Conservation (phyloP, 306 rosid genomes). For the Medicago truncatula region DNA sequence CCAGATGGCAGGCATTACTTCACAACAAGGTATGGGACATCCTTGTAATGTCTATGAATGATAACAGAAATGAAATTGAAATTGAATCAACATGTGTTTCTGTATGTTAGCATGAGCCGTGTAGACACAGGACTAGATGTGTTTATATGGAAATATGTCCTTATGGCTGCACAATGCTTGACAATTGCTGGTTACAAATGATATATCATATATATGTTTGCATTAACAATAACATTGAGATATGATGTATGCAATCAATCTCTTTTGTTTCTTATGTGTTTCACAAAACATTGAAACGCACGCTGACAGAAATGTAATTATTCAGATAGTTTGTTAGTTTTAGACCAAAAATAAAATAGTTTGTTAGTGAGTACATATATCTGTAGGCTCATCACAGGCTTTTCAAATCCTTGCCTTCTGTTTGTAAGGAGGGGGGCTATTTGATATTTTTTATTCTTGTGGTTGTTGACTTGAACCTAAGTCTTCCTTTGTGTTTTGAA, state of each 20-base stretch:
- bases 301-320: not conserved
- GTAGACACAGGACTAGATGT: not conserved
- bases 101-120: not conserved
- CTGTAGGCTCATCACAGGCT: not conserved
- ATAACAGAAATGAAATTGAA: no score
- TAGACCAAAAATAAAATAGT: no score
- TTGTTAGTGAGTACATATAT: not conserved
- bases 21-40: no score
- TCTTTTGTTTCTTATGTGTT: not conserved
- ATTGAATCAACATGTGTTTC: no score
- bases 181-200: not conserved
- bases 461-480: not conserved
- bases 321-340: not conserved
- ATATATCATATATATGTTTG: not conserved
- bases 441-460: no score
- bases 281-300: not conserved
- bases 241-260: not conserved
- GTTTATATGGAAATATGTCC: not conserved
- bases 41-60: no score
- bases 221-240: not conserved
- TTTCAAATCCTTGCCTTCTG: not conserved
- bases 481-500: no score
- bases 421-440: no score
- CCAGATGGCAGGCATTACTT: not conserved
- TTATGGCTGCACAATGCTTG: not conserved